Conservation (phyloP, 192 early-diverging fungal genomes). For the Neocallimastix lanati region DNA sequence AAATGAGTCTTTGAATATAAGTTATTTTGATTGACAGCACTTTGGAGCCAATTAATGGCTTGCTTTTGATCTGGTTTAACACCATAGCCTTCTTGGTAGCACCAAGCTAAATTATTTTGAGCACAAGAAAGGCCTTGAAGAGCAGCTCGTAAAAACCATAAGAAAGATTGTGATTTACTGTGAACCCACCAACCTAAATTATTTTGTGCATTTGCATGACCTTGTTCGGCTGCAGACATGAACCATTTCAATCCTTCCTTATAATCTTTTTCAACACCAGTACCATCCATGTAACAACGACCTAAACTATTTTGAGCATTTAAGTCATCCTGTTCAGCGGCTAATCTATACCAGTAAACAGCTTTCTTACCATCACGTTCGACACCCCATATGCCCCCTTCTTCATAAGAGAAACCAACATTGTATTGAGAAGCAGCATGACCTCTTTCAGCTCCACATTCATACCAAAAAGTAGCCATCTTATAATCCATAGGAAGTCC, state of each 20-base stretch:
- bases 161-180: constrained; percentile 9
- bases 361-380: constrained; percentile 34
- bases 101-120: constrained; percentile 28
- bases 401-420: constrained; percentile 64
- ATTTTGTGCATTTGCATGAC: constrained; percentile 47
- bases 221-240: constrained; percentile 28
- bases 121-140: constrained; percentile 25
- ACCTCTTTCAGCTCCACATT: constrained; percentile 30
- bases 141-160: constrained; percentile 29
- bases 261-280: constrained; percentile 34
- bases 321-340: constrained; percentile 47
- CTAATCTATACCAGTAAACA: constrained; percentile 40
- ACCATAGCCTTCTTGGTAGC: constrained; percentile 31
- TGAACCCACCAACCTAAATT: constrained; percentile 32
- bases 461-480: constrained; percentile 33
- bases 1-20: not conserved
- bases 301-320: constrained; percentile 70
- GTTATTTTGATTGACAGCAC: not conserved
- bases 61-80: constrained; percentile 13
- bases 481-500: constrained; percentile 4
- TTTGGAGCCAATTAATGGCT: constrained; percentile 20
- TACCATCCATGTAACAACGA: constrained; percentile 55
- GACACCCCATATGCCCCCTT: constrained; percentile 42
- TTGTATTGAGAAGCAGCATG: constrained; percentile 60
- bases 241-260: constrained; percentile 53